Conservation (phyloP, 176 grass and related monocot genomes). For the Hsuehochloa calcarea region DNA sequence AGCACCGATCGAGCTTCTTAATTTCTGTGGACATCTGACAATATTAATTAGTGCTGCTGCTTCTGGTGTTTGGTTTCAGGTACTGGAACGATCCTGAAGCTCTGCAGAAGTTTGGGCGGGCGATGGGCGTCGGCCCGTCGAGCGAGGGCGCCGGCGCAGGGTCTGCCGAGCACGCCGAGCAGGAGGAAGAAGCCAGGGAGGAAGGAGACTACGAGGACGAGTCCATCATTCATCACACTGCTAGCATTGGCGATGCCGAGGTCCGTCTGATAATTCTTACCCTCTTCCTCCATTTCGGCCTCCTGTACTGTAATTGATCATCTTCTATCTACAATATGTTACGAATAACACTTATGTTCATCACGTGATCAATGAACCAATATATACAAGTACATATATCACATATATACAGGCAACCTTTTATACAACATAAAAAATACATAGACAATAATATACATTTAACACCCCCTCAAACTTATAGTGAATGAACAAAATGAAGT, state of each 20-base stretch:
- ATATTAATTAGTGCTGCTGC: background rate
- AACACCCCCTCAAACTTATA: no score
- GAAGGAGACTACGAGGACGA: slow-evolving; percentile 80
- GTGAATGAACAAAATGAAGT: no score
- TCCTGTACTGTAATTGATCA: no score
- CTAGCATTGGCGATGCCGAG: slow-evolving; percentile 85
- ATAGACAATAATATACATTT: no score
- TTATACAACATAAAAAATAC: no score
- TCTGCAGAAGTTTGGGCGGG: slow-evolving; percentile 88
- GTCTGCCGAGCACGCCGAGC: slow-evolving; percentile 17
- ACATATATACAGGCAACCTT: no score
- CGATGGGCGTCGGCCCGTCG: slow-evolving; percentile 61
- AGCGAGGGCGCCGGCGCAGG: slow-evolving; percentile 21
- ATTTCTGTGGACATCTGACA: background rate
- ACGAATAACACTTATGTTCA: no score
- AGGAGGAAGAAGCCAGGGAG: slow-evolving; percentile 53
- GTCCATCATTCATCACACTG: slow-evolving; percentile 78
- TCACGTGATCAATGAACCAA: no score
- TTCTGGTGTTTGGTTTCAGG: slow-evolving; percentile 23
- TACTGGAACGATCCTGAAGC: slow-evolving; percentile 95
- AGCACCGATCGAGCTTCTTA: background rate
- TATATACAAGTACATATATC: no score
- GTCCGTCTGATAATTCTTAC: background rate
- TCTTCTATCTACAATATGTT: no score
- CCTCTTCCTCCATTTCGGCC: background rate